These are phyloP conservation scores for Solanum hybrid DNA, from an alignment of 305 asterid species.

Conservation along the genomic window DNA sequence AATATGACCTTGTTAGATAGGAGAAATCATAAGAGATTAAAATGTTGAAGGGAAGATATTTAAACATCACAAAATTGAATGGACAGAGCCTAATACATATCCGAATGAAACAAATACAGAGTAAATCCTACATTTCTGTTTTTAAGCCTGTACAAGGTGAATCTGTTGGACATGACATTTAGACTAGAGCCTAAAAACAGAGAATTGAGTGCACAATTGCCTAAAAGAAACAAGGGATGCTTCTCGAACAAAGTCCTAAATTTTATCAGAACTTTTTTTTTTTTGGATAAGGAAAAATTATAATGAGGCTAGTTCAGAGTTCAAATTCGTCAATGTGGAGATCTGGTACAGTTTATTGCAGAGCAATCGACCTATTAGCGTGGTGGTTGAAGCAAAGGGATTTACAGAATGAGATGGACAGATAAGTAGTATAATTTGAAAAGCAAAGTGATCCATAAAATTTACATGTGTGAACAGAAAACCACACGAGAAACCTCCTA, in stretches of 20 bases:
- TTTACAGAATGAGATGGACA: background rate
- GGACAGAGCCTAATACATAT: background rate
- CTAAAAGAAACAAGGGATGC: background rate
- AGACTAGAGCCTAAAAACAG: background rate
- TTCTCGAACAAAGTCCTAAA: background rate
- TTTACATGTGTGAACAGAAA: background rate
- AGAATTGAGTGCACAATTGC: background rate
- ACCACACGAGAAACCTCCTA: background rate
- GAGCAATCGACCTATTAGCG: background rate
- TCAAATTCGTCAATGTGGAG: background rate
- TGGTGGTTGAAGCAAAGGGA: background rate
- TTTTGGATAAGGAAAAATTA: too few relatives aligned
- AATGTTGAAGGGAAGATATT: background rate
- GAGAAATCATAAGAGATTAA: background rate
- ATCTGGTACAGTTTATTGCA: background rate
- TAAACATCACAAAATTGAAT: background rate
- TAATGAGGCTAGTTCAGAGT: too few relatives aligned
- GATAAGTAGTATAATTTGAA: background rate
- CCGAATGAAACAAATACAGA: background rate
- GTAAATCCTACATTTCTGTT: background rate
- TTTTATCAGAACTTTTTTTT: background rate
- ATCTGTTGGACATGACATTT: background rate
- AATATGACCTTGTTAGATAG: background rate
- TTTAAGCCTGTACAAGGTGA: background rate
- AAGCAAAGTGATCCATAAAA: background rate